A percentile compares a stretch with the other conserved stretches of the same genome.
These are phyloP conservation scores for Chalaropsis ovoidea DNA, from an alignment of 2,329 filamentous ascomycete species.

Conservation along the genomic window DNA sequence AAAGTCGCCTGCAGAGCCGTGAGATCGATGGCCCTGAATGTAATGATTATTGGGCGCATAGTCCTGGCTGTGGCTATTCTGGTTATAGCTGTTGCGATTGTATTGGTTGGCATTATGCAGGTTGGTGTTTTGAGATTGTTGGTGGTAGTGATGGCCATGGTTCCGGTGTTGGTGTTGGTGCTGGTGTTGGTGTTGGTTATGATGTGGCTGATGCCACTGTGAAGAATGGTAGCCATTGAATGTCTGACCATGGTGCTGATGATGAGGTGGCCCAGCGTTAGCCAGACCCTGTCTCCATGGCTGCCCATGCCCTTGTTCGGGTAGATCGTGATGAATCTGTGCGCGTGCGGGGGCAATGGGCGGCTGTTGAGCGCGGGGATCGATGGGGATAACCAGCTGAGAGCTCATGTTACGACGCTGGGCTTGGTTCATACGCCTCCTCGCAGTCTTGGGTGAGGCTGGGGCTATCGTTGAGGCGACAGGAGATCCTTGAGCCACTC, in stretches of 20 bases:
- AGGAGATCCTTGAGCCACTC: not conserved
- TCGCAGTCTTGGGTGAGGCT: slow-evolving; percentile 12
- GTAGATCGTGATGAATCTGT: not conserved
- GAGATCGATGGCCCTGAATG: not conserved
- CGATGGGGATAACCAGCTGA: slow-evolving; percentile 47
- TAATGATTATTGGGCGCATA: not conserved
- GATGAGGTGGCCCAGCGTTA: not conserved
- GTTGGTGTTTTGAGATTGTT: not conserved
- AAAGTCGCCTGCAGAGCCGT: slow-evolving; percentile 10
- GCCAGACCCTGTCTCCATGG: not conserved
- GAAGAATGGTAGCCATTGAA: not conserved
- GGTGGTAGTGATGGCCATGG: not conserved
- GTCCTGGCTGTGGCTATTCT: slow-evolving; percentile 5
- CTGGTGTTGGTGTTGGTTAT: not conserved
- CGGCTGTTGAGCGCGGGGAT: slow-evolving; percentile 34
- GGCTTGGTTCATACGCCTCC: slow-evolving; percentile 49
- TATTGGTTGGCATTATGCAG: not conserved
- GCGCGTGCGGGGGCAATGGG: not conserved
- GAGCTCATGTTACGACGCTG: slow-evolving; percentile 54
- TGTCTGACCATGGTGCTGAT: slow-evolving; percentile 1
- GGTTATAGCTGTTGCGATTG: not conserved
- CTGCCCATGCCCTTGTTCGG: not conserved
- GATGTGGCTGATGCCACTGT: not conserved
- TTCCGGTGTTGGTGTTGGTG: not conserved
- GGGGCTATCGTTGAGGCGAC: not conserved